Percentiles rank a stretch among this genome's conserved stretches.
Evolutionary conservation across 345 rosid genomes (phyloP).

Genomic region (Populus davidiana): DNA sequence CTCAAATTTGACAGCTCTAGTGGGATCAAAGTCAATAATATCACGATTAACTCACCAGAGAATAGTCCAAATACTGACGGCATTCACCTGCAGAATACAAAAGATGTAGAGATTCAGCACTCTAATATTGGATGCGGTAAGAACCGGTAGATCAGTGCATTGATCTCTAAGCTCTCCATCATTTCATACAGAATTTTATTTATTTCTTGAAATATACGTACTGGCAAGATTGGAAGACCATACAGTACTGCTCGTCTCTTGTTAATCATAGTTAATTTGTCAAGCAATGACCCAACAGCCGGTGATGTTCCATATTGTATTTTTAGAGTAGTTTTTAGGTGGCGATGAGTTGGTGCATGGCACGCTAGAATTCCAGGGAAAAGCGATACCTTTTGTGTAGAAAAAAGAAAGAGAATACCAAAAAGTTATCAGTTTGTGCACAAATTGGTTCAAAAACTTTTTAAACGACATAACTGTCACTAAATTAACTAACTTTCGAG

Average conservation of each 20-base stretch:
- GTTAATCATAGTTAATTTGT: not conserved
- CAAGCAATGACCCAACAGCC: not conserved
- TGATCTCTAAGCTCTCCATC: not conserved
- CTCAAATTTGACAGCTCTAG: conserved; percentile 73
- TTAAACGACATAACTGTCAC: conserved; percentile 39
- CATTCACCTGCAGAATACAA: conserved; percentile 81
- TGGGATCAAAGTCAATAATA: conserved; percentile 54
- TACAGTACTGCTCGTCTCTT: no score
- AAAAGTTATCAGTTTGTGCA: conserved; percentile 15
- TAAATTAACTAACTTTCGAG: conserved; percentile 45
- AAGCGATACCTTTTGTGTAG: not conserved
- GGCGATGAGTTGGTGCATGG: conserved; percentile 38
- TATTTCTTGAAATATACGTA: not conserved
- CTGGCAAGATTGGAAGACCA: not conserved
- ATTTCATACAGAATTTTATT: not conserved
- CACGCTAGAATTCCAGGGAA: conserved; percentile 38
- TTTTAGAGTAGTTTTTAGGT: not conserved
- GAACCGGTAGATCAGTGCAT: not conserved
- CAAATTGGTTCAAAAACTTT: conserved; percentile 13
- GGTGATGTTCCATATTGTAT: not conserved
- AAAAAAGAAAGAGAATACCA: not conserved
- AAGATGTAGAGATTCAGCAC: conserved; percentile 70
- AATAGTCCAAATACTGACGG: conserved; percentile 86
- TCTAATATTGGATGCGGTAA: conserved; percentile 70
- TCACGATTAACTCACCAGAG: conserved; percentile 66